Conservation (phyloP, 768 basidiomycete genomes). For the Paxillus ammoniavirescens region DNA sequence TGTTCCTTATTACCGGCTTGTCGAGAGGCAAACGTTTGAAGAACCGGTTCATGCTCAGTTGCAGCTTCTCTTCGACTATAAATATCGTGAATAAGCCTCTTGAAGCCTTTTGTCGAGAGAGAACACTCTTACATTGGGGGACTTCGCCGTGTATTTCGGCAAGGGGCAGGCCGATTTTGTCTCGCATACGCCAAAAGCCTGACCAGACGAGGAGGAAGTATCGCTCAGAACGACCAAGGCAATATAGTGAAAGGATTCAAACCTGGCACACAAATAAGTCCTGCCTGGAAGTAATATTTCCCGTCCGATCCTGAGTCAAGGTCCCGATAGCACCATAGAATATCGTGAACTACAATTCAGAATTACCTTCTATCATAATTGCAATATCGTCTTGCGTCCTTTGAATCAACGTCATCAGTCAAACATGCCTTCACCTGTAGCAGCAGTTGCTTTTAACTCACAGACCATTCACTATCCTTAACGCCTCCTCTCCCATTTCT, state of each 20-base stretch:
- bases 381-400: conserved; percentile 61
- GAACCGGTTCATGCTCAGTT: conserved; percentile 66
- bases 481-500: conserved; percentile 48
- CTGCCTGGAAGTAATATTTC: conserved; percentile 74
- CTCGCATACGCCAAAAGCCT: conserved; percentile 81
- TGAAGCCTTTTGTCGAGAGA: not conserved
- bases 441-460: conserved; percentile 34
- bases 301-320: conserved; percentile 56
- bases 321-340: not conserved
- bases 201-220: not conserved
- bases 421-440: not conserved
- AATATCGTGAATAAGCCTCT: conserved; percentile 2
- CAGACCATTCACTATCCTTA: conserved; percentile 62
- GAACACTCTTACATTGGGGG: conserved; percentile 58
- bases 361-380: conserved; percentile 57
- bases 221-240: not conserved
- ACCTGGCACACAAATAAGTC: conserved; percentile 69
- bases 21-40: conserved; percentile 65
- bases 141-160: conserved; percentile 80
- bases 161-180: conserved; percentile 73
- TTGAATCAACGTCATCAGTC: not conserved
- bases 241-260: conserved; percentile 10
- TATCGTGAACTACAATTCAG: not conserved
- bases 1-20: conserved; percentile 73
- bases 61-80: conserved; percentile 62